A percentile compares a stretch with the other conserved stretches of the same genome.
These are phyloP conservation scores for Hypoxylon sp. DNA, from an alignment of 2,329 filamentous ascomycete genomes.

Conservation along the genomic window DNA sequence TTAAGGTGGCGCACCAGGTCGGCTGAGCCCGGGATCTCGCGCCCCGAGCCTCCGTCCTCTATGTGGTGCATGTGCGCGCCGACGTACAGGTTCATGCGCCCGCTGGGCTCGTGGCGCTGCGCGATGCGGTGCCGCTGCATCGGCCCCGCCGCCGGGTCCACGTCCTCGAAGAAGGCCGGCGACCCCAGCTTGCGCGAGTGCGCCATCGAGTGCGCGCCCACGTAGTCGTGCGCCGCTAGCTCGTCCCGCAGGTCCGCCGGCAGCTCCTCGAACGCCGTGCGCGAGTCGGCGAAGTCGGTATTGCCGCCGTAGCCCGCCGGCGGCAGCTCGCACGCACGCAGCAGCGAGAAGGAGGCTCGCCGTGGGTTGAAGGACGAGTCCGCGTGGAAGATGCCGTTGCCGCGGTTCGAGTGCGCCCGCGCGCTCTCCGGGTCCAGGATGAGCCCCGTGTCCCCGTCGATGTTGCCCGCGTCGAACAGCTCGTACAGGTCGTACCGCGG, in stretches of 20 bases:
- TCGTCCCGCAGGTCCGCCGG: conserved; percentile 46
- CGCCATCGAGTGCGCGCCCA: conserved; percentile 59
- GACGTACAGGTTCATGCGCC: conserved; percentile 61
- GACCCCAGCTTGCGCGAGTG: conserved; percentile 61
- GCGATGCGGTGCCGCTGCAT: conserved; percentile 57
- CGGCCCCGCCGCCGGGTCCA: conserved; percentile 50
- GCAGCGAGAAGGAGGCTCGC: conserved; percentile 59
- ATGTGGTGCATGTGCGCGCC: conserved; percentile 62
- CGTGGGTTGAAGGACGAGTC: conserved; percentile 64
- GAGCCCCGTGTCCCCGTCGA: conserved; percentile 51
- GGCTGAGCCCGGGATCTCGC: conserved; percentile 46
- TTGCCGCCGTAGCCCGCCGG: conserved; percentile 56
- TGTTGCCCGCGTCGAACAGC: conserved; percentile 66
- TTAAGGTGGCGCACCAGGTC: conserved; percentile 53
- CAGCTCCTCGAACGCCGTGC: conserved; percentile 59
- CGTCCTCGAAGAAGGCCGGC: conserved; percentile 56
- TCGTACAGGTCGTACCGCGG: conserved; percentile 57
- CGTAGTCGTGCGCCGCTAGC: conserved; percentile 51
- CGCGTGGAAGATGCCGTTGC: conserved; percentile 62
- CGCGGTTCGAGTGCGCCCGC: conserved; percentile 43
- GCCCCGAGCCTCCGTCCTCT: conserved; percentile 45
- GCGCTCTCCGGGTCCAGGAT: conserved; percentile 34
- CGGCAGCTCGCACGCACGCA: conserved; percentile 59
- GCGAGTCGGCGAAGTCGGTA: conserved; percentile 62
- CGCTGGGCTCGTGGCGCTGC: conserved; percentile 60